Base-by-base conservation (phyloP, 371 early-diverging fungal species). In the Basidiobolus meristosporus region DNA sequence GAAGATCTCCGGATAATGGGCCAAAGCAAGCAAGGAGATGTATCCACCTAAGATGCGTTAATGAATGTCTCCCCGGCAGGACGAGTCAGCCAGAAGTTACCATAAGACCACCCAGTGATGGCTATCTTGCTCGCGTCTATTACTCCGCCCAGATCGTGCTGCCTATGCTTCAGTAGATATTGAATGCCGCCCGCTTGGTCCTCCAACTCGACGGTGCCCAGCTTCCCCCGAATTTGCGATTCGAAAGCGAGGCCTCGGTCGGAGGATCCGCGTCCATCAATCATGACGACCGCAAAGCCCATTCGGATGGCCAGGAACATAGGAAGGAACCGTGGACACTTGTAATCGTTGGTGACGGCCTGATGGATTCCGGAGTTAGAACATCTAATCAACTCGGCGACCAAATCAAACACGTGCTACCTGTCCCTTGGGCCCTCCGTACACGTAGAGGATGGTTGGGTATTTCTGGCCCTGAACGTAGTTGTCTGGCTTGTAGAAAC, bases 401-500 rank as follows among this genome's bases (percentile, higher is more conserved):
- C n/a, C n/a, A n/a, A n/a, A n/a, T n/a, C n/a, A n/a, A n/a, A n/a
- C n/a, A n/a, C n/a, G n/a, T n/a, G n/a, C n/a, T n/a, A n/a, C n/a
- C n/a, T n/a, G n/a, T n/a, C n/a, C n/a, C n/a, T n/a, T n/a, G n/a
- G 77, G 77, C 0, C 77, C 77, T 11, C 77, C 77, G 36, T 76
- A 76, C 7, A 76, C 61, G 40, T 62, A 57, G 16, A 73, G 46
- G 7, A 76, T 22, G 0, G 70, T 68, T 11, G 73, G 72, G 39
- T 70, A 76, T 19, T 58, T 60, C 26, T 48, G 44, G 0, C 68
- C 68, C 3, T 56, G 45, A 14, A 54, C 38, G 36, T 70, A 73
- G 39, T 56, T 53, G 0, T 47, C 41, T 0, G 82, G 82, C 33
- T 64, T 62, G 50, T 73, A 78, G 6, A 77, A 37, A 46, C 68